Conservation (phyloP, 2,329 filamentous ascomycete species). For the Fusarium staphyleae region DNA sequence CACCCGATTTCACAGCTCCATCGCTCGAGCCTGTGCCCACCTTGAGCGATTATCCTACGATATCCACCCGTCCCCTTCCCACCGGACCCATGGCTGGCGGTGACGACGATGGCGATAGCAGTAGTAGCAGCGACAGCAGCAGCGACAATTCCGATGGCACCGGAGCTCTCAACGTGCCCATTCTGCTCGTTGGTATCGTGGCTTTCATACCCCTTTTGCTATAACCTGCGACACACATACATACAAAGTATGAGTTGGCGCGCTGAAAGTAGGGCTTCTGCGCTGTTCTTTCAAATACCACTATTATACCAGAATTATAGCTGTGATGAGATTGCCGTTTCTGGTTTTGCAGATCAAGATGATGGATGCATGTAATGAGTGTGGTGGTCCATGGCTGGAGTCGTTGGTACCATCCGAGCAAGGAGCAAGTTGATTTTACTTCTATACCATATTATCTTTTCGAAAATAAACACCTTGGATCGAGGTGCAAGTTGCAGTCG, state of each 20-base stretch:
- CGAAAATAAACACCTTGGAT: slow-evolving; percentile 12
- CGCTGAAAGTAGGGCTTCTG: not conserved
- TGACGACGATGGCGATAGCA: slow-evolving; percentile 2
- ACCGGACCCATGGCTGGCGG: slow-evolving; percentile 30
- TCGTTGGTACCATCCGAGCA: not conserved
- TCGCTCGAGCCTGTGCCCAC: slow-evolving; percentile 27
- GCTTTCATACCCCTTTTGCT: slow-evolving; percentile 39
- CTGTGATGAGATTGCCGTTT: not conserved
- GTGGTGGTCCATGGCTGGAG: not conserved
- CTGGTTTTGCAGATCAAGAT: not conserved
- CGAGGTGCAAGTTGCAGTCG: not conserved
- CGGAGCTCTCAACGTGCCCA: slow-evolving; percentile 31
- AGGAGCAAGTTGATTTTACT: not conserved
- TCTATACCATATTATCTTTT: slow-evolving; percentile 3
- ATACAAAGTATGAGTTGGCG: not conserved
- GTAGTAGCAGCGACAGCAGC: slow-evolving; percentile 10
- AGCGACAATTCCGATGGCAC: slow-evolving; percentile 5
- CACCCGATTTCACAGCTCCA: slow-evolving; percentile 20
- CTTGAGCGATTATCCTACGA: slow-evolving; percentile 3
- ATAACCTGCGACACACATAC: slow-evolving; percentile 13
- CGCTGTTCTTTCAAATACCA: not conserved
- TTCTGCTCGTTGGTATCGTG: slow-evolving; percentile 34
- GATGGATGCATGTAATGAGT: not conserved
- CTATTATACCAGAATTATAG: too few species aligned
- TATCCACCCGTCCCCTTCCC: slow-evolving; percentile 8